These are phyloP conservation scores for Blepharisma undulans DNA, from an alignment of 169 alveolate species.

Conservation along the genomic window DNA sequence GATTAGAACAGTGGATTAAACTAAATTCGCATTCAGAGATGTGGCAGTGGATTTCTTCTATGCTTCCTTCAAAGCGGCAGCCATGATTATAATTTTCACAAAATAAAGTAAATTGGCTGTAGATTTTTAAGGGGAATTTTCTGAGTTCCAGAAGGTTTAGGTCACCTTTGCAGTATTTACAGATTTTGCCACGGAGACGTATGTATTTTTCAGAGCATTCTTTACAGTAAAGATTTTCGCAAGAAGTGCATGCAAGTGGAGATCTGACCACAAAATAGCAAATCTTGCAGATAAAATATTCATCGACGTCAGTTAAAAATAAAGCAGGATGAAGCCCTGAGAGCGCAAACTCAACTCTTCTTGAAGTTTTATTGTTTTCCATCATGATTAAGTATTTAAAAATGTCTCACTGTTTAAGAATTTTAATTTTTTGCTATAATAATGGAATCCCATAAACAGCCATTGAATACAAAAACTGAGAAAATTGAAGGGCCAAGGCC, in stretches of 20 bases:
- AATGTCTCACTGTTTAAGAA: neutral
- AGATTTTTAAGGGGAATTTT: neutral
- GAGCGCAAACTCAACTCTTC: conserved; percentile 4
- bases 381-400: neutral
- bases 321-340: conserved; percentile 20
- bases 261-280: conserved; percentile 17
- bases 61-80: conserved; percentile 15
- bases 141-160: neutral
- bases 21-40: neutral
- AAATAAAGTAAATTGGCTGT: neutral
- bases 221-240: conserved; percentile 20
- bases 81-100: conserved; percentile 33
- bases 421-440: neutral
- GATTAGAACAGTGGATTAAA: neutral
- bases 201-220: neutral
- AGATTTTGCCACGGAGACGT: neutral
- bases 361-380: neutral
- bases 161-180: neutral
- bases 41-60: neutral
- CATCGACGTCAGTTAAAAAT: conserved; percentile 15
- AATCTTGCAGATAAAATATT: conserved; percentile 16
- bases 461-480: neutral
- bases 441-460: neutral
- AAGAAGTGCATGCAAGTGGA: neutral
- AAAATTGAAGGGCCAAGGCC: neutral